phyloP scores from a whole-genome alignment of 1,284 basidiomycete species.

The Cerioporus squamosus region DNA sequence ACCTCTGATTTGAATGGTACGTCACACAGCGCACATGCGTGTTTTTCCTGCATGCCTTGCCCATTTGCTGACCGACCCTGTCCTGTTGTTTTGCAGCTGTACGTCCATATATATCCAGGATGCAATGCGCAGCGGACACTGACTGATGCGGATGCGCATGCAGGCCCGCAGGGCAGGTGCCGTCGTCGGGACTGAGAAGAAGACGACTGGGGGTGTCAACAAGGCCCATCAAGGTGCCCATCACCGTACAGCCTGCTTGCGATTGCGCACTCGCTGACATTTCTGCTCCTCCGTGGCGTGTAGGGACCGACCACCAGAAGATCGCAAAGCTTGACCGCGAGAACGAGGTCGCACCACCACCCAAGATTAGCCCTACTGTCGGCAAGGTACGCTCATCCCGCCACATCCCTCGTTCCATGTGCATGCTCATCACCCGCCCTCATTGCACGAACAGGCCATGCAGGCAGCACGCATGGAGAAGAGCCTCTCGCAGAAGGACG shows the following conservation, averaged over 20 bases:
- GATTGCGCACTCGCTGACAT: neutral
- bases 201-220: conserved; percentile 65
- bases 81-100: conserved; percentile 46
- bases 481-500: conserved; percentile 89
- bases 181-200: conserved; percentile 81
- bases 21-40: conserved; percentile 25
- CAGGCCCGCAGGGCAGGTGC: conserved; percentile 75
- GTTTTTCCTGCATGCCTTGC: neutral
- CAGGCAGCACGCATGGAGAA: conserved; percentile 81
- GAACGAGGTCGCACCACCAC: conserved; percentile 95
- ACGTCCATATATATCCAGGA: conserved; percentile 30
- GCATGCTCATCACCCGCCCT: neutral
- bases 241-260: neutral
- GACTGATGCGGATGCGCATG: conserved; percentile 4
- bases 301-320: conserved; percentile 90
- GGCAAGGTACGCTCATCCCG: conserved; percentile 66
- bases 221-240: conserved; percentile 71
- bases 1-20: conserved; percentile 74
- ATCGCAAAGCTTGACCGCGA: conserved; percentile 95
- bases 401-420: neutral
- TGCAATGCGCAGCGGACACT: neutral
- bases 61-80: conserved; percentile 6
- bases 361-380: conserved; percentile 81
- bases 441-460: conserved; percentile 67
- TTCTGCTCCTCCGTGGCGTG: neutral